Evolutionary conservation across 2,329 filamentous ascomycete genomes (phyloP).

Genomic region (Mariannaea elegans): DNA sequence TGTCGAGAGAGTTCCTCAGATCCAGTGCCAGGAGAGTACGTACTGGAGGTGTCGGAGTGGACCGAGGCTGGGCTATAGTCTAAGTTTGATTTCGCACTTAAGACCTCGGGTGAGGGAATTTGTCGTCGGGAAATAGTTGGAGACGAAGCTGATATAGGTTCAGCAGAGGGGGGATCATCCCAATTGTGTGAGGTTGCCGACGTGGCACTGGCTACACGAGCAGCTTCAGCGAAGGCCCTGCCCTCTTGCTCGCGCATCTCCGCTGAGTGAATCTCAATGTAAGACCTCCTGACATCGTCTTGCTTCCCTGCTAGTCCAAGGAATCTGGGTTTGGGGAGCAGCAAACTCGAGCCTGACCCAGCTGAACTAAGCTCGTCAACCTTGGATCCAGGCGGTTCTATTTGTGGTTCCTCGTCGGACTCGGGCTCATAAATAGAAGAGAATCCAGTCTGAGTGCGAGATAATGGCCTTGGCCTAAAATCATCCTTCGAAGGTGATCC

Average conservation of each 20-base stretch:
- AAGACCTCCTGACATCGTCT: slow-evolving; percentile 65
- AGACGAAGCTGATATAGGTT: slow-evolving; percentile 33
- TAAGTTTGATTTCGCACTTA: slow-evolving; percentile 34
- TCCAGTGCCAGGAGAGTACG: slow-evolving; percentile 36
- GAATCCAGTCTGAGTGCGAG: slow-evolving; percentile 37
- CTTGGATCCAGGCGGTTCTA: slow-evolving; percentile 21
- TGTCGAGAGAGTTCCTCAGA: slow-evolving; percentile 35
- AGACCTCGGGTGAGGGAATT: slow-evolving; percentile 42
- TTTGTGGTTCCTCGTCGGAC: slow-evolving; percentile 30
- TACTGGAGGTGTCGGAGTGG: slow-evolving; percentile 44
- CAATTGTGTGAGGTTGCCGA: slow-evolving; percentile 45
- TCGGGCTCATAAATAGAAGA: slow-evolving; percentile 38
- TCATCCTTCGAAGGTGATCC: slow-evolving; percentile 45
- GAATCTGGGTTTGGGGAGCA: slow-evolving; percentile 52
- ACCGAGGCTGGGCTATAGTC: slow-evolving; percentile 55
- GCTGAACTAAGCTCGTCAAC: slow-evolving; percentile 30
- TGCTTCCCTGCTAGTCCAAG: slow-evolving; percentile 52
- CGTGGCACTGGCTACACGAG: slow-evolving; percentile 45
- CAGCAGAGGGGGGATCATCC: slow-evolving; percentile 44
- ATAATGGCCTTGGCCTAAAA: slow-evolving; percentile 63
- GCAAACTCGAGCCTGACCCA: slow-evolving; percentile 29
- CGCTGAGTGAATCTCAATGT: slow-evolving; percentile 66
- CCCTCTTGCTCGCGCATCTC: slow-evolving; percentile 70
- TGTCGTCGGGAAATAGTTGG: slow-evolving; percentile 35
- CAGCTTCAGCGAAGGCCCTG: slow-evolving; percentile 64